Evolutionary conservation across 306 rosid genomes (phyloP).

Genomic region (Leucaena leucocephala): DNA sequence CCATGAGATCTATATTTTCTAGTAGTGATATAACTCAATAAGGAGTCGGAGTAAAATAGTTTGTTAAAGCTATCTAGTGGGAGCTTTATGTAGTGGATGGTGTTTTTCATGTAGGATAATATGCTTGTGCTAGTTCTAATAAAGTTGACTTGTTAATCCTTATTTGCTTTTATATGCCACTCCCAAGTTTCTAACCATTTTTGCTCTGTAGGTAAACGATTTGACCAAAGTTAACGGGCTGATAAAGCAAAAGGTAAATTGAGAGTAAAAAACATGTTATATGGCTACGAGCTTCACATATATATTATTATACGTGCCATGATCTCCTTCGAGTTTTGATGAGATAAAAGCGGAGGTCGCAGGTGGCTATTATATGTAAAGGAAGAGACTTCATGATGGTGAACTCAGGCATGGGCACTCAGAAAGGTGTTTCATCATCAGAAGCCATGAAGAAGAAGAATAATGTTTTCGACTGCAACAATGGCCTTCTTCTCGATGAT

Average conservation of each 20-base stretch:
- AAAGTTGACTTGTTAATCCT: neutral
- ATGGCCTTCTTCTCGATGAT: constrained; percentile 38
- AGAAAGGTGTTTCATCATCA: constrained; percentile 29
- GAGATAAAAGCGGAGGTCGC: neutral
- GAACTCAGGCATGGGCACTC: constrained; percentile 23
- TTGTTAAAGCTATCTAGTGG: too few relatives aligned
- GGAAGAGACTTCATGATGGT: constrained; percentile 4
- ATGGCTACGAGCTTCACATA: neutral
- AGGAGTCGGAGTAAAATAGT: too few relatives aligned
- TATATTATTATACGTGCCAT: too few relatives aligned
- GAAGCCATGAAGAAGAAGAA: constrained; percentile 29
- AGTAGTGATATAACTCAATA: too few relatives aligned
- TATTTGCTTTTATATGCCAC: neutral
- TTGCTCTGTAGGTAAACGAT: constrained; percentile 7
- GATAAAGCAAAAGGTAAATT: constrained; percentile 30
- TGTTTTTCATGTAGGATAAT: too few relatives aligned
- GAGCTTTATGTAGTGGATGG: too few relatives aligned
- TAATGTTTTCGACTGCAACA: constrained; percentile 12
- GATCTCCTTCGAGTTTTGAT: neutral
- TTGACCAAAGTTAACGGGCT: constrained; percentile 37
- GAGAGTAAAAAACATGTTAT: neutral
- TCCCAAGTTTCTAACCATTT: neutral
- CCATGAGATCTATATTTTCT: too few relatives aligned
- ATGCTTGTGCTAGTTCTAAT: neutral
- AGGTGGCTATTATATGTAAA: constrained; percentile 26